These are phyloP conservation scores for Yamagishiella unicocca DNA, from an alignment of 139 green algal genomes.

Conservation along the genomic window DNA sequence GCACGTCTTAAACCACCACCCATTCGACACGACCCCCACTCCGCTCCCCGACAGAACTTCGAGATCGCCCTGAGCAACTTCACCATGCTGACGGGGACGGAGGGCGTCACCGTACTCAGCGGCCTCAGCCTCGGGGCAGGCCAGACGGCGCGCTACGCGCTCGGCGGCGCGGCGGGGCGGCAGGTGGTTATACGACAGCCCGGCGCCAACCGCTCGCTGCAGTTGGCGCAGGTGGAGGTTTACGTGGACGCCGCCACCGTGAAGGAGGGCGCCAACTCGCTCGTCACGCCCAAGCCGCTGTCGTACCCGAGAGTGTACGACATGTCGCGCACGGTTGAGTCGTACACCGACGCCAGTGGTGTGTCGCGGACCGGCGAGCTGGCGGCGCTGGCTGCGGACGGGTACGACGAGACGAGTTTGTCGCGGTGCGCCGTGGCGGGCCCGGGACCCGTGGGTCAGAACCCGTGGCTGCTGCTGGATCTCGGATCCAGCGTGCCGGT, in stretches of 20 bases:
- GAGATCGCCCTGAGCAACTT: neutral
- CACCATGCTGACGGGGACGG: neutral
- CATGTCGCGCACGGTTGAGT: neutral
- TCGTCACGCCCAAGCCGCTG: neutral
- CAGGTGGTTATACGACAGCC: conserved; percentile 12
- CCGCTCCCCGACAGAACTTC: neutral
- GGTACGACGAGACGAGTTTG: neutral
- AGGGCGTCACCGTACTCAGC: neutral
- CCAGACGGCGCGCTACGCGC: neutral
- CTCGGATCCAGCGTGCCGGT: neutral
- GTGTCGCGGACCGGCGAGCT: neutral
- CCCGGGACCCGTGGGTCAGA: neutral
- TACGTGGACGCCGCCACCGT: neutral
- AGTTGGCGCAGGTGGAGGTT: conserved; percentile 30
- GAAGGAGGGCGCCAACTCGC: neutral
- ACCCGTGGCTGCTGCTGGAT: conserved; percentile 28
- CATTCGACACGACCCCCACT: neutral
- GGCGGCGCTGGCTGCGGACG: conserved; percentile 21
- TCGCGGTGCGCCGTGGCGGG: neutral
- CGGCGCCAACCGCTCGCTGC: neutral
- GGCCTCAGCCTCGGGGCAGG: neutral
- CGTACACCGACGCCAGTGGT: neutral
- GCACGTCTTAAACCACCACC: neutral
- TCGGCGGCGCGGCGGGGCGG: neutral
- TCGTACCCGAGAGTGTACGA: conserved; percentile 12